phyloP scores from a whole-genome alignment of 345 rosid species.

The Microthlaspi erraticum region DNA sequence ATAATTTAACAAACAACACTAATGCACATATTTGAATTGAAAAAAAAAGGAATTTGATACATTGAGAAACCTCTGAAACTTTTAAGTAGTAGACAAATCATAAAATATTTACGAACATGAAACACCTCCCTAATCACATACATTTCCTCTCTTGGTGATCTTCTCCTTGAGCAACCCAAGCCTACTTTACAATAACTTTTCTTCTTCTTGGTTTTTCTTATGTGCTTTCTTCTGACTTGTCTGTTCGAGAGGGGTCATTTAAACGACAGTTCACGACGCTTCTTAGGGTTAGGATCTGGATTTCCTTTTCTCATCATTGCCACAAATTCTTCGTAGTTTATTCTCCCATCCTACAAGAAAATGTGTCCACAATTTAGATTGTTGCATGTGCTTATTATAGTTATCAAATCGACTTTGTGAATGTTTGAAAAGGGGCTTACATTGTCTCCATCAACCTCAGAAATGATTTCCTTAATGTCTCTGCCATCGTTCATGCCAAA shows the following conservation, averaged over 20 bases:
- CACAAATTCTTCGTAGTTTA: constrained; percentile 92
- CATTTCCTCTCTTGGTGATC: constrained; percentile 14
- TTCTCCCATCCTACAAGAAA: constrained; percentile 74
- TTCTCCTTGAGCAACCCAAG: constrained; percentile 42
- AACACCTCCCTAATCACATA: constrained; percentile 28
- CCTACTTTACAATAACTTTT: constrained; percentile 23
- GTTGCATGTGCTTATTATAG: neutral
- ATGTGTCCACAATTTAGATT: neutral
- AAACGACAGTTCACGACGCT: constrained; percentile 66
- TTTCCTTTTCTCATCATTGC: constrained; percentile 98
- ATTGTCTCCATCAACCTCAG: constrained; percentile 79
- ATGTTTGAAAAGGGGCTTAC: constrained; percentile 49
- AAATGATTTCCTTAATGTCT: constrained; percentile 76
- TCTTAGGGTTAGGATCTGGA: constrained; percentile 77
- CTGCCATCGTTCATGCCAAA: constrained; percentile 80
- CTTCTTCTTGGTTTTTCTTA: constrained; percentile 24
- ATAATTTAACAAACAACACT: constrained; percentile 25
- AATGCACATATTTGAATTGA: constrained; percentile 36
- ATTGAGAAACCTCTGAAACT: constrained; percentile 40
- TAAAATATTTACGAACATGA: constrained; percentile 30
- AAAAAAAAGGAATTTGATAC: constrained; percentile 35
- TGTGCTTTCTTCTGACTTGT: constrained; percentile 34
- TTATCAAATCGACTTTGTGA: neutral
- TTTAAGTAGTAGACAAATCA: constrained; percentile 36
- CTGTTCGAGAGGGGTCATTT: constrained; percentile 35